Percentiles rank a stretch among this genome's conserved stretches.
These are phyloP conservation scores for Dictyophora rubrovolvata DNA, from an alignment of 768 basidiomycete genomes.

Conservation along the genomic window DNA sequence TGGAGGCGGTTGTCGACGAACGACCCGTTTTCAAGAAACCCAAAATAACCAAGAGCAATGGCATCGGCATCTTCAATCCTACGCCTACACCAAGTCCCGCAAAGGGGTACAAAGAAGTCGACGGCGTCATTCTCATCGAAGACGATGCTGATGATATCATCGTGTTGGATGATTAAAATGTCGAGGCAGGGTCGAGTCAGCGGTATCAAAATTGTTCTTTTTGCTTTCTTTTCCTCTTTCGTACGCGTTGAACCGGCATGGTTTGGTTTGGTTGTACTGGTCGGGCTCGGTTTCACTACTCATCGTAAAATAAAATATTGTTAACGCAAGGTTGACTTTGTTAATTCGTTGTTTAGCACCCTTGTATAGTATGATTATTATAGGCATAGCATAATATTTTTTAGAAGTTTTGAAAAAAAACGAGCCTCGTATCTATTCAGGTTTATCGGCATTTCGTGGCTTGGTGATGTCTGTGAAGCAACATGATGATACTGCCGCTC, in stretches of 20 bases:
- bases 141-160: constrained; percentile 31
- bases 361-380: background rate
- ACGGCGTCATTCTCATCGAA: constrained; percentile 64
- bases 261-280: no score
- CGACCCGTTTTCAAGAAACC: constrained; percentile 47
- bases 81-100: constrained; percentile 14
- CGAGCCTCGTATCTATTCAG: no score
- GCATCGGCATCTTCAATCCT: constrained; percentile 8
- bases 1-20: constrained; percentile 29
- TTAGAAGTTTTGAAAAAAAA: no score
- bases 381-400: background rate
- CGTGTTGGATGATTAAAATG: background rate
- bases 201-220: background rate
- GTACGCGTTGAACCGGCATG: no score
- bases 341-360: background rate
- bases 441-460: no score
- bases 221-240: background rate
- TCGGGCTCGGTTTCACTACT: no score
- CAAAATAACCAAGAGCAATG: constrained; percentile 19
- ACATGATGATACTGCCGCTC: no score
- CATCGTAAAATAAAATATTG: background rate
- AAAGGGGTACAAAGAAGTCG: constrained; percentile 56
- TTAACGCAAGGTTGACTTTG: background rate
- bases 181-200: background rate
- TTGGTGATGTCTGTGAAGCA: no score